These are phyloP conservation scores for Myxozyma melibiosi DNA, from an alignment of 805 yeast genomes.

Conservation along the genomic window DNA sequence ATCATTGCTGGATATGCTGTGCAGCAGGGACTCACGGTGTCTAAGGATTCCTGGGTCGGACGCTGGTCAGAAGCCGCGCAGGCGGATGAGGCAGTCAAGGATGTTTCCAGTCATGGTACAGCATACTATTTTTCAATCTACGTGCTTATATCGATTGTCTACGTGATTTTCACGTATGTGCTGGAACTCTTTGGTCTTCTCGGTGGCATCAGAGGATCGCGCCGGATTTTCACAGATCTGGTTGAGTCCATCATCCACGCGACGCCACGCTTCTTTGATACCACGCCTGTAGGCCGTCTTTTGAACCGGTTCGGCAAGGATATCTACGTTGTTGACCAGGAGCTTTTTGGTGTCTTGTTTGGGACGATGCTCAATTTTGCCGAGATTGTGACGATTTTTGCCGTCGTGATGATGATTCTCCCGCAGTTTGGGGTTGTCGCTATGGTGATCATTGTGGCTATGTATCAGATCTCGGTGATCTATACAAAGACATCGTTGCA, in stretches of 20 bases:
- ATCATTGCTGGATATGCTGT: not conserved
- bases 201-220: slow-evolving; percentile 57
- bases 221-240: slow-evolving; percentile 66
- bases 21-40: not conserved
- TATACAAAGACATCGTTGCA: slow-evolving; percentile 73
- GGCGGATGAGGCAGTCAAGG: not conserved
- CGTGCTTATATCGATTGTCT: slow-evolving; percentile 64
- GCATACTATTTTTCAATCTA: slow-evolving; percentile 8
- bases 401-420: slow-evolving; percentile 74
- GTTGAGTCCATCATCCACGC: slow-evolving; percentile 70
- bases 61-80: slow-evolving; percentile 7
- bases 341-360: slow-evolving; percentile 69
- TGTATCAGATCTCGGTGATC: slow-evolving; percentile 64
- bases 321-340: slow-evolving; percentile 91
- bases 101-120: not conserved
- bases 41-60: slow-evolving; percentile 10
- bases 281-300: slow-evolving; percentile 93
- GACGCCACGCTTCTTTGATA: slow-evolving; percentile 82
- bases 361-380: slow-evolving; percentile 56
- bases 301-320: slow-evolving; percentile 96
- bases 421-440: slow-evolving; percentile 82
- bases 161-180: slow-evolving; percentile 33
- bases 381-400: slow-evolving; percentile 64
- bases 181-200: slow-evolving; percentile 49
- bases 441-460: slow-evolving; percentile 58